Evolutionary conservation across 148 eudicot genomes (phyloP), one percentile per base, ranked within the genome.

Genomic region (Rhododendron vialii): DNA sequence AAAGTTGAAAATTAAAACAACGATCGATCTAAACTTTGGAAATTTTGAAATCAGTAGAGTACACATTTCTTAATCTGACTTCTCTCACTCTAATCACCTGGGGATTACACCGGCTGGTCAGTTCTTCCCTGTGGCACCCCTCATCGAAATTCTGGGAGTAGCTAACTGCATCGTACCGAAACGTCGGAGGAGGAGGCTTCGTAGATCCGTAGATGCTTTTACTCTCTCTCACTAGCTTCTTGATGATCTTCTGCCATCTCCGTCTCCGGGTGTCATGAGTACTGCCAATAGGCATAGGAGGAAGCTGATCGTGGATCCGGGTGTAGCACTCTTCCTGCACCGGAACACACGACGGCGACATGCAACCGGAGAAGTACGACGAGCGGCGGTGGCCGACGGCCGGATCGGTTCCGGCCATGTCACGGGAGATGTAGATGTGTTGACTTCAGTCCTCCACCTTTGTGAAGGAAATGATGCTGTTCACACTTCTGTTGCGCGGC

Each of bases 101-200:
- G 0, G 84, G 78, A 28, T 5, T 17, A 22, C 59, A 78, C 50
- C 80, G 89, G 35, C 59, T 78, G 43, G 89, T 22, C 65, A 20
- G 50, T 12, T 83, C 95, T 43, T 94, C 93, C 22, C n/a, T 33
- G 74, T 91, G 94, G 57, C 91, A 83, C 11, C 98, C 98, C 7
- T 95, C 98, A 53, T 95, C 98, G 87, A 95, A 95, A 69, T 95
- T 95, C 86, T 92, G 96, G 10, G 98, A 88, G 55, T 95, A 95
- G 87, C 98, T 95, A 43, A 90, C 88, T 65, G 94, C 95, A 83
- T 95, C 98, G 82, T 95, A 95, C 20, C 88, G 91, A 83, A 94
- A 95, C 57, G 85, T 26, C 5, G 92, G 22, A 2, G 91, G 92
- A 18, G 87, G 45, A 7, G 93, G 88, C 77, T 89, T 89, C 1